Base-by-base conservation (phyloP, 805 yeast genomes). In the Wickerhamomyces queroliae region DNA sequence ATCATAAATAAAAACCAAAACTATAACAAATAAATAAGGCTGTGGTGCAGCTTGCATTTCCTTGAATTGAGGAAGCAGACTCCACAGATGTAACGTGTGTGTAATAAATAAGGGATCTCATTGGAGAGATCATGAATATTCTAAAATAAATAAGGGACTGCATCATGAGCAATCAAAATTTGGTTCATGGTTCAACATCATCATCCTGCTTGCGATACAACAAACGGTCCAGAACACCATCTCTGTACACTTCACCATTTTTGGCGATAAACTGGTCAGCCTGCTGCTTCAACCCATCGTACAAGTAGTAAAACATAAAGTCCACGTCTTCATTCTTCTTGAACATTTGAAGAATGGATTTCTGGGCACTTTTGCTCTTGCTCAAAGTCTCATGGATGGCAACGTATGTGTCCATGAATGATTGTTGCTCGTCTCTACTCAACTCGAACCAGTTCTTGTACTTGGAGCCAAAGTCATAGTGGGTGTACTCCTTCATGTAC, bases 401-500 rank as follows among this genome's bases (percentile, higher is more conserved):
- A 9, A 36, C 28, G 23, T 45, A 45, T 7, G 27, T 33, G 7
- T 36, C 28, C 18, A 45, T 45, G 34, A 45, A 45, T 7, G 12
- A 35, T 15, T 33, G 18, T 19, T 45, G 45, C 29, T 45, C 46
- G 11, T 36, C 16, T 16, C n/a, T 33, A 7, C 33, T 35, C 9
- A 45, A 22, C 19, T 45, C 48, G 9, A 38, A 40, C 48, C 48
- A 45, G 13, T 36, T 39, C 18, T 38, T 39, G 17, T 39, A 45
- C 12, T 20, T 31, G 13, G 46, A 42, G 33, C 38, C 28, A 29
- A 45, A 40, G 25, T 45, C 38, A 16, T 37, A 33, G 29, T 37
- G 37, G 1, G 46, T 37, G 34, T 45, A 45, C 21, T 45, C 46
- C 4, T 12, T 35, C 31, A 45, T 6, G 32, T 45, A 45, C 36